Evolutionary conservation across 2,329 filamentous ascomycete species (phyloP).

Genomic region (Epichloe sibirici): DNA sequence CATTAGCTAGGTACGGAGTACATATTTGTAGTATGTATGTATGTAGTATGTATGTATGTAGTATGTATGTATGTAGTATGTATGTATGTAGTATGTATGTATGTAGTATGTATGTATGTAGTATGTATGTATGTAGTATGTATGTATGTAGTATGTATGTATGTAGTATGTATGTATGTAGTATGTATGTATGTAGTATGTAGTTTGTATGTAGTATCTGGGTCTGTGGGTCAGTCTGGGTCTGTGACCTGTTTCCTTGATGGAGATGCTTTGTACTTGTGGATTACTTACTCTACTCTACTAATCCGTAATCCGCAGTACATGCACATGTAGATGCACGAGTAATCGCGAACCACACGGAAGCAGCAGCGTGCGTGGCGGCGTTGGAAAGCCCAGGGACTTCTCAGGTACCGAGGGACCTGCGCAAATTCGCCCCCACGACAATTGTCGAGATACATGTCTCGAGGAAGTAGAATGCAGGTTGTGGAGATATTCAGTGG

Average conservation of each 20-base stretch:
- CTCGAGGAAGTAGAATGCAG: not conserved
- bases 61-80: not conserved
- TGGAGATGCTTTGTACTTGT: not conserved
- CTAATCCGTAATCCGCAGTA: not conserved
- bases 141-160: no score
- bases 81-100: not conserved
- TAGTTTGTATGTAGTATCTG: not conserved
- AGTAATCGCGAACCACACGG: not conserved
- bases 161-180: no score
- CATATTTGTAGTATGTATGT: no score
- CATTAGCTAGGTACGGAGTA: no score
- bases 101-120: no score
- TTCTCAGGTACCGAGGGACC: not conserved
- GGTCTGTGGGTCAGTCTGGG: not conserved
- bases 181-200: no score
- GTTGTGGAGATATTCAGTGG: not conserved
- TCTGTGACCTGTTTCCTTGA: not conserved
- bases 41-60: no score
- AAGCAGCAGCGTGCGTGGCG: not conserved
- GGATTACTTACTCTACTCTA: not conserved
- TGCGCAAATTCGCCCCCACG: not conserved
- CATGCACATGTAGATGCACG: not conserved
- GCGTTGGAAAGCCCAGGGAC: not conserved
- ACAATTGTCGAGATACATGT: not conserved
- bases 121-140: not conserved